phyloP scores from a whole-genome alignment of 306 rosid species.

The Morella rubra region DNA sequence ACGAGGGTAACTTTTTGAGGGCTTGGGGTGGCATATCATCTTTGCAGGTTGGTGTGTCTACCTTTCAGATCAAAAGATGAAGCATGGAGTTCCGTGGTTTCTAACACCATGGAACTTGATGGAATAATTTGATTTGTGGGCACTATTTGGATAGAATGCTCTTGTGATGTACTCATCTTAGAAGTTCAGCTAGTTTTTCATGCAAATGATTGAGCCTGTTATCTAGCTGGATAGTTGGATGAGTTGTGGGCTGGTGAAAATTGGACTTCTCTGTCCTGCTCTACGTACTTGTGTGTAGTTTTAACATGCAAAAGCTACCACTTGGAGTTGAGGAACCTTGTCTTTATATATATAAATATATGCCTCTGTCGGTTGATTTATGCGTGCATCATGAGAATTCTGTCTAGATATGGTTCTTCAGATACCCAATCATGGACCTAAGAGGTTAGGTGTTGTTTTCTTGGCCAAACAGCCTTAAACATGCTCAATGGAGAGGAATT shows the following conservation, averaged over 20 bases:
- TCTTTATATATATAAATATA: not conserved
- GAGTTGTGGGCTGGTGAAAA: not conserved
- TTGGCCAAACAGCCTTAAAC: no score
- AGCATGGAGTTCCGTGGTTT: not conserved
- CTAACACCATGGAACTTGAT: slow-evolving; percentile 1
- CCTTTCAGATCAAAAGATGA: slow-evolving; percentile 12
- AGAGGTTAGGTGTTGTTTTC: not conserved
- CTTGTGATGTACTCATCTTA: not conserved
- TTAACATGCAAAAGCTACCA: not conserved
- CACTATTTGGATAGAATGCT: not conserved
- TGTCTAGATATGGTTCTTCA: not conserved
- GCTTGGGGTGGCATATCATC: slow-evolving; percentile 98
- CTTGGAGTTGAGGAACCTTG: not conserved
- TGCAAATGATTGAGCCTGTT: not conserved
- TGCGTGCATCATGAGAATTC: not conserved
- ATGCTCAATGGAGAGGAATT: no score
- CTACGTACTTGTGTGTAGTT: not conserved
- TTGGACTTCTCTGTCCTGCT: not conserved
- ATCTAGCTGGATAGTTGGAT: not conserved
- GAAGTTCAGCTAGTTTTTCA: not conserved
- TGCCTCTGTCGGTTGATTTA: not conserved
- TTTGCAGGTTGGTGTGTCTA: slow-evolving; percentile 62
- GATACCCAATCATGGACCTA: not conserved
- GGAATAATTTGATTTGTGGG: not conserved
- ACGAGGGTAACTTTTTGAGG: slow-evolving; percentile 78